A percentile compares a stretch with the other conserved stretches of the same genome.
phyloP scores from a whole-genome alignment of 2,329 filamentous ascomycete species.

The Colletotrichum filicis region DNA sequence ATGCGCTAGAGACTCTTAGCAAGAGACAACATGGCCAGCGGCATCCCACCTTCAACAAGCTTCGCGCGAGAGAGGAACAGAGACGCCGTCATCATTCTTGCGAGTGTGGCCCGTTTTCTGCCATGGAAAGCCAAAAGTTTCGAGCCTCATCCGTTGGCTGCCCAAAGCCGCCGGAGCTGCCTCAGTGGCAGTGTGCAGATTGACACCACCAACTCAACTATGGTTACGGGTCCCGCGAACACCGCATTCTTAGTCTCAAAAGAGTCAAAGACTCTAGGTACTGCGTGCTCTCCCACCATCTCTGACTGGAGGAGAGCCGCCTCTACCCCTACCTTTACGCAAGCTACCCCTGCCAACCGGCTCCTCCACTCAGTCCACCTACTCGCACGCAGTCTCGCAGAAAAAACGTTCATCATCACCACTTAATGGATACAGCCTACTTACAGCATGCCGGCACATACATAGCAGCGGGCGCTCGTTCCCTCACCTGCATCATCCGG shows the following conservation, averaged over 20 bases:
- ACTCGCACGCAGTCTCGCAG: background rate
- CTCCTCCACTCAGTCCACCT: too few relatives aligned
- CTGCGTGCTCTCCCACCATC: background rate
- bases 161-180: too few relatives aligned
- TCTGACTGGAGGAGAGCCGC: conserved; percentile 2
- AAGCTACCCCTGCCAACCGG: conserved; percentile 14
- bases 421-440: background rate
- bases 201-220: background rate
- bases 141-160: background rate
- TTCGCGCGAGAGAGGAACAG: background rate
- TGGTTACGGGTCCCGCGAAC: background rate
- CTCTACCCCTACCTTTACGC: conserved; percentile 2
- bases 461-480: conserved; percentile 25
- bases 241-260: background rate
- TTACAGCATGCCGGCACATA: background rate
- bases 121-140: background rate
- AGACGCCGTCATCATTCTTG: background rate
- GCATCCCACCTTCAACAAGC: background rate
- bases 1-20: background rate
- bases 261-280: background rate
- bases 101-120: background rate
- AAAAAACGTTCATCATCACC: background rate
- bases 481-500: conserved; percentile 8
- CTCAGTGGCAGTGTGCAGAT: background rate
- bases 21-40: conserved; percentile 15